Evolutionary conservation across 1,284 basidiomycete genomes (phyloP), one percentile per base, ranked within the genome.

Genomic region (Malassezia japonica): DNA sequence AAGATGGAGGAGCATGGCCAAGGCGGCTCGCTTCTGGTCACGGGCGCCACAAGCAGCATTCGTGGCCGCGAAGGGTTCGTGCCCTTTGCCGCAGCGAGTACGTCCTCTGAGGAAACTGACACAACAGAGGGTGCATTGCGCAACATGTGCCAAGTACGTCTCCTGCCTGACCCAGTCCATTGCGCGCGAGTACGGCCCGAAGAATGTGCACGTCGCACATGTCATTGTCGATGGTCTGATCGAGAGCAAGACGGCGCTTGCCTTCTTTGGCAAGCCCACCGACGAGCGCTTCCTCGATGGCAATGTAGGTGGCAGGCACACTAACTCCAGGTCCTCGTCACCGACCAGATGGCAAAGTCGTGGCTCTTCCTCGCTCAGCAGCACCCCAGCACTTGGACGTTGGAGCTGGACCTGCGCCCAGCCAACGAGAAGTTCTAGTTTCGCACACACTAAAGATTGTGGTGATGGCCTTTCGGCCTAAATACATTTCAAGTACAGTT

Each of bases 291-390:
- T 67, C 44, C 32, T 35, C 2, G 44, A 57, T 24, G 63, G 59
- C 8, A 36, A 49, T 2, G 64, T 64, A 37, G 31, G 60, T 52
- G n/a, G 18, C n/a, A 12, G 21, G 13, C 18, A 6, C 2, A 24
- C 29, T 33, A 2, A 27, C 27, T 21, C 5, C 41, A 64, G 62
- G 57, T 52, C 29, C 46, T 64, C 24, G 45, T 56, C 4, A 61
- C 63, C 1, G 47, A 55, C 12, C 61, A 67, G 29, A 61, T 63
- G 60, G 62, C 62, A n/a, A 67, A 67, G 53, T 55, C 58, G 0
- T 67, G 60, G 60, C 49, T 65, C 6, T 67, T 65, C 36, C 54
- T 67, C 9, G 65, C 65, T 9, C 61, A 61, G 27, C 65, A 67
- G 31, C 51, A 59, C 39, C 56, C 45, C 0, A 55, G 54, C 8